These are phyloP conservation scores for Spinacia oleracea DNA, from an alignment of 179 eudicot genomes.

Conservation along the genomic window DNA sequence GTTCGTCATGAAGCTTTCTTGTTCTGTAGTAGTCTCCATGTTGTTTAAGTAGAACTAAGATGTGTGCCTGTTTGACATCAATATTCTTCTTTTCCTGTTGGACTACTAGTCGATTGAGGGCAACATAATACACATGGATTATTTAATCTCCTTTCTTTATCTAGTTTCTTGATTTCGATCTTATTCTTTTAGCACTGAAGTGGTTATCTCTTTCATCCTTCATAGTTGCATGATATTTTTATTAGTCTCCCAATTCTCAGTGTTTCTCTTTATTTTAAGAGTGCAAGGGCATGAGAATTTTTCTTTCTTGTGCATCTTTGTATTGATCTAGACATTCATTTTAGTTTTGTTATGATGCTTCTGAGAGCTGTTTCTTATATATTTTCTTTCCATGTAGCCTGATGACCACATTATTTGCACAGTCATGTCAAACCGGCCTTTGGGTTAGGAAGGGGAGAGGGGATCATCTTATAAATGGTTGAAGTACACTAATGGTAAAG, in stretches of 20 bases:
- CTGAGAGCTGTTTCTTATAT: slow-evolving; percentile 21
- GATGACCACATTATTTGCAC: slow-evolving; percentile 86
- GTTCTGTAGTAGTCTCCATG: not conserved
- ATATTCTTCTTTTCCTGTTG: not conserved
- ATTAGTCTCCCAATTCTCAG: not conserved
- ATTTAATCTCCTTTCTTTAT: not conserved
- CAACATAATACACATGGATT: not conserved
- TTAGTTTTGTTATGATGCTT: slow-evolving; percentile 13
- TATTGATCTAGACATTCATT: not conserved
- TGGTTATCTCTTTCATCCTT: not conserved
- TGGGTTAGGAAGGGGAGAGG: not conserved
- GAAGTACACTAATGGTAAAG: not conserved
- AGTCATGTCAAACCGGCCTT: slow-evolving; percentile 10
- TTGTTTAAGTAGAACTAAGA: not conserved
- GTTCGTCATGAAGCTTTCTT: not conserved
- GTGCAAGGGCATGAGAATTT: not conserved
- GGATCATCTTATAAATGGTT: not conserved
- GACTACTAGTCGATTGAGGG: not conserved
- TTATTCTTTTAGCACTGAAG: not conserved
- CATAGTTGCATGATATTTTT: not conserved
- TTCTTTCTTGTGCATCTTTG: not conserved
- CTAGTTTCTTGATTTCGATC: not conserved
- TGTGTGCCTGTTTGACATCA: not conserved
- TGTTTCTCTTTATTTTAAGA: slow-evolving; percentile 11
- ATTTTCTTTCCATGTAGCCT: no score